A percentile compares a stretch with the other conserved stretches of the same genome.
phyloP scores from a whole-genome alignment of 2,329 filamentous ascomycete species.

The Arthroderma sp. region DNA sequence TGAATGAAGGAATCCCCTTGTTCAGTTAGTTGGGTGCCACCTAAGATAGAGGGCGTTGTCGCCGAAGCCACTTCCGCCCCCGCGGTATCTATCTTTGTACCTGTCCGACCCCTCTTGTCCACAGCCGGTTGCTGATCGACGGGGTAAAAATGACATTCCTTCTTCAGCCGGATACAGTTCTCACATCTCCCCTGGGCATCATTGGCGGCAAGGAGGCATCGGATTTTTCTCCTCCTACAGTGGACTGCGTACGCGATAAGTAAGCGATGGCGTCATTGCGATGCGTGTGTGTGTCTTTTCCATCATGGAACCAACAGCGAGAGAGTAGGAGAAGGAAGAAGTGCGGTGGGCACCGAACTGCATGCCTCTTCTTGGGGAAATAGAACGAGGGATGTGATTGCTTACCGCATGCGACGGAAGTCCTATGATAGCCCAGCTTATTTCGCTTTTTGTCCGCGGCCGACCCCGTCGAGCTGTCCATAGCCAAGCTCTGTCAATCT shows the following conservation, averaged over 20 bases:
- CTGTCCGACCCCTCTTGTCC: conserved; percentile 34
- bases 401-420: conserved; percentile 91
- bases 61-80: conserved; percentile 35
- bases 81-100: conserved; percentile 31
- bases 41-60: conserved; percentile 35
- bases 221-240: conserved; percentile 84
- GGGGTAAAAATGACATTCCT: conserved; percentile 83
- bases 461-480: conserved; percentile 22
- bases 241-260: conserved; percentile 48
- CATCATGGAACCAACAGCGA: no score
- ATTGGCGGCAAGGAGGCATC: conserved; percentile 65
- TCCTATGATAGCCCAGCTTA: conserved; percentile 89
- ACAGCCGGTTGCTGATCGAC: conserved; percentile 61
- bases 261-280: not conserved
- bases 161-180: conserved; percentile 88
- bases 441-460: conserved; percentile 60
- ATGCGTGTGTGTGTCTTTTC: not conserved
- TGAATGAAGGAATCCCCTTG: conserved; percentile 25
- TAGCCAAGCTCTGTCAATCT: conserved; percentile 20
- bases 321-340: not conserved
- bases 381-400: conserved; percentile 15
- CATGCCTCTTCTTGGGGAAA: not conserved
- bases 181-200: conserved; percentile 67
- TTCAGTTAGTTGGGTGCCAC: conserved; percentile 17
- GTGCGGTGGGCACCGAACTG: conserved; percentile 3